A percentile compares a stretch with the other conserved stretches of the same genome.
Evolutionary conservation across 192 early-diverging fungal genomes (phyloP).

Genomic region (Piromyces finnis): DNA sequence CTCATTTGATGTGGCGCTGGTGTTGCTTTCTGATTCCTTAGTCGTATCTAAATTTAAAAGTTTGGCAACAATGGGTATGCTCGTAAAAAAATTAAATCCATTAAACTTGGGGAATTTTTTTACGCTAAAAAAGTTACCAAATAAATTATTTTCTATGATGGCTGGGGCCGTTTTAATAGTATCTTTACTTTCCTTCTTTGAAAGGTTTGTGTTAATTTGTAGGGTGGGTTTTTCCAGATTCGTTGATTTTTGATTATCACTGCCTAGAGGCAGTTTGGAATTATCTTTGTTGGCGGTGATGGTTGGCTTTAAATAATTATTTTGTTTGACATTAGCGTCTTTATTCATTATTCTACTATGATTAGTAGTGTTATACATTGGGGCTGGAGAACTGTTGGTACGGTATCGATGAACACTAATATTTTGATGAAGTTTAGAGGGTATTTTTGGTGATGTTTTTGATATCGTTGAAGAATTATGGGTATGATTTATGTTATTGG

Average conservation of each 20-base stretch:
- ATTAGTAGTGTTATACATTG: not conserved
- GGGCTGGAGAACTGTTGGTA: not conserved
- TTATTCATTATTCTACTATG: not conserved
- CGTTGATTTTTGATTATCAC: too few relatives aligned
- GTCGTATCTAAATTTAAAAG: not conserved
- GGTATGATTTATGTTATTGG: not conserved
- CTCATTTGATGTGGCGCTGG: not conserved
- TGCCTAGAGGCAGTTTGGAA: too few relatives aligned
- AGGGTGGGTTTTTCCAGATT: not conserved
- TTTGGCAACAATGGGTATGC: not conserved
- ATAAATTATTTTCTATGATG: not conserved
- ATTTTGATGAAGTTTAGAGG: not conserved
- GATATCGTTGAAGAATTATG: not conserved
- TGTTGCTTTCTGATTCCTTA: too few relatives aligned
- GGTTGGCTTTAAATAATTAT: not conserved
- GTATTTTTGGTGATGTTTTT: not conserved
- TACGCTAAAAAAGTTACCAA: not conserved
- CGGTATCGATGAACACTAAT: not conserved
- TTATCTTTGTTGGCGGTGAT: too few relatives aligned
- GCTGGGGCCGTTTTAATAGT: not conserved
- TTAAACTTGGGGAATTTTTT: not conserved
- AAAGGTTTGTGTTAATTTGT: not conserved
- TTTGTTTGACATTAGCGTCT: not conserved
- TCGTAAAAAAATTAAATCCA: not conserved
- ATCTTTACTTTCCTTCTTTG: not conserved